Evolutionary conservation across 83 land plant genomes (phyloP), one percentile per base, ranked within the genome.

Genomic region (Picea abies): DNA sequence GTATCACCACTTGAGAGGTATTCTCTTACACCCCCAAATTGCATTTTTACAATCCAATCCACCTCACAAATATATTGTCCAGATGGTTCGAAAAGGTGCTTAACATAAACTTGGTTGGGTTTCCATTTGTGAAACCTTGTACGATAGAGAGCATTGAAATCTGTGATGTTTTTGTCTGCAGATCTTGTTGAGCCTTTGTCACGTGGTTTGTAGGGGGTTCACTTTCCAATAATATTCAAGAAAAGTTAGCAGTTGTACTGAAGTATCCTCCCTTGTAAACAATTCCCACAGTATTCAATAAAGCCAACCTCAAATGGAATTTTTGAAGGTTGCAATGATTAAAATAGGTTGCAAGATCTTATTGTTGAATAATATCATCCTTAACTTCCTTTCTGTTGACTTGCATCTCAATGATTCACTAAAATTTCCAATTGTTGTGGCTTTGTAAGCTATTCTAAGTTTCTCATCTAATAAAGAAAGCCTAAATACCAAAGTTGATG

Each of bases 241-340:
- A 86, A 80, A 93, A 88, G 63, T 84, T 81, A 22, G 88, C 91
- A 41, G 95, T 93, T 4, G 91, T 90, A 76, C 52, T 86, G 78
- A 81, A 85, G 64, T 93, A 90, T 44, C 79, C 72, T 11, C 84
- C 87, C 69, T 90, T 90, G 79, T 60, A 90, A 93, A 66, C 11
- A 29, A 29, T 0, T 0, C 75, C 85, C 93, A 90, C 86, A 10
- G 95, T 93, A 75, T 93, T 91, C 65, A 86, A 76, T 78, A 93
- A 76, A 22, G 90, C 90, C 61, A 93, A 86, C 76, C 85, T 87
- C 83, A 89, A 29, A 80, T 93, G 93, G 52, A 86, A 29, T 83
- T 64, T 80, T 77, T 93, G 95, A 37, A 93, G 84, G 44, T 87
- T 89, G 87, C 93, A 93, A 76, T 93, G 95, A 8, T 93, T 93